Conservation (phyloP, 768 basidiomycete genomes). For the Leccinum pellstonianum region DNA sequence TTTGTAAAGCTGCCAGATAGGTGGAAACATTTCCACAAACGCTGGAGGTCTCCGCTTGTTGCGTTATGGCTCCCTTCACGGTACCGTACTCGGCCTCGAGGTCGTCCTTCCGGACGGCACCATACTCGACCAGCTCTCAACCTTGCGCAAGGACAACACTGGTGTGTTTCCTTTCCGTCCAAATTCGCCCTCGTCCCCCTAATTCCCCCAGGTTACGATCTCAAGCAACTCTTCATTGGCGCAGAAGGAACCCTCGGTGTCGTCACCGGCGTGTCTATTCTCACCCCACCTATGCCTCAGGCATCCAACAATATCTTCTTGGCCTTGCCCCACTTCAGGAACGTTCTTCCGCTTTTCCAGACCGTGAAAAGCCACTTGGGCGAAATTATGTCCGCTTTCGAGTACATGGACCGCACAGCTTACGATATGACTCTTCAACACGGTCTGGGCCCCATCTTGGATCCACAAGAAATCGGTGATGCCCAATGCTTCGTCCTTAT, state of each 20-base stretch:
- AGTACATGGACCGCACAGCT: slow-evolving; percentile 88
- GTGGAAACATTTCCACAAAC: slow-evolving; percentile 95
- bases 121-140: slow-evolving; percentile 83
- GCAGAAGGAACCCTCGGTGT: slow-evolving; percentile 96
- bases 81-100: slow-evolving; percentile 91
- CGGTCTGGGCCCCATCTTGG: slow-evolving; percentile 74
- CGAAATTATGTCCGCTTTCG: slow-evolving; percentile 96
- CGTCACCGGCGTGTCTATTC: slow-evolving; percentile 92
- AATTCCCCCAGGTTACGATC: slow-evolving; percentile 74
- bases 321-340: slow-evolving; percentile 82
- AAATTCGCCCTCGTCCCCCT: not conserved
- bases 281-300: slow-evolving; percentile 79
- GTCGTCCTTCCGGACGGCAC: slow-evolving; percentile 95
- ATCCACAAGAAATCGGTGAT: slow-evolving; percentile 69
- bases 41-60: slow-evolving; percentile 95
- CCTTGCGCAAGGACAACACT: slow-evolving; percentile 95
- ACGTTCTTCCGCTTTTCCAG: slow-evolving; percentile 82
- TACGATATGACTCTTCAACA: slow-evolving; percentile 84
- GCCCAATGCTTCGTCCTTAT: slow-evolving; percentile 88
- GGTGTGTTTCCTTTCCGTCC: slow-evolving; percentile 45
- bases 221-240: slow-evolving; percentile 98
- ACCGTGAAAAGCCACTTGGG: slow-evolving; percentile 79
- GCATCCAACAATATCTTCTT: slow-evolving; percentile 92
- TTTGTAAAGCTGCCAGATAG: slow-evolving; percentile 83
- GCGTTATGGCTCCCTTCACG: slow-evolving; percentile 93